Base-by-base conservation (phyloP, 192 early-diverging fungal species). In the Entomortierella chlamydospora region DNA sequence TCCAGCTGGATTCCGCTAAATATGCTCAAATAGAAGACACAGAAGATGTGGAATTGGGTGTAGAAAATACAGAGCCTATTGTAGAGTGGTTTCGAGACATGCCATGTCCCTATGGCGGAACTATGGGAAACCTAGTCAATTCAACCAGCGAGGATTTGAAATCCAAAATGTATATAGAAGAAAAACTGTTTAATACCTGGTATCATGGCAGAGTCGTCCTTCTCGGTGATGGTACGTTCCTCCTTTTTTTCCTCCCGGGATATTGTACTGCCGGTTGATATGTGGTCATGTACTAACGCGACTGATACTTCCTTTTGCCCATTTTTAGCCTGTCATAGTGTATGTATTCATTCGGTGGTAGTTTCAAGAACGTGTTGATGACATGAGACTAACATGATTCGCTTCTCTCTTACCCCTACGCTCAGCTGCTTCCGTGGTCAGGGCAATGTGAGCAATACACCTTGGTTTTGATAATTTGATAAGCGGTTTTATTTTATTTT, bases 181-280 rank as follows among this genome's bases (percentile, higher is more conserved):
- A 67, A 20, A 55, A 67, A 25, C 3, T 67, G 20, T 67, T 34
- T 28, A 39, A 67, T 29, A 47, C 64, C 1, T 67, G 64, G 64
- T 57, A 57, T 54, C 50, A 67, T 57, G 55, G 55, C 1, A 53
- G 64, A 15, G 31, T 28, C 11, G 64, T 67, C 23, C 64, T 67
- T 7, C 9, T 67, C 7, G 64, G 64, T 5, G 54, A 57, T 67
- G 53, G 64, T 67, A 57, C 15, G 64, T 64, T 43, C 2, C 2
- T 58, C 6, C 2, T n/a, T 58, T 37, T 58, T 25, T 25, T 51
- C 18, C 50, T 25, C 50, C 50, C n/a, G n/a, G n/a, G n/a, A n/a
- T n/a, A n/a, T 51, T 25, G 39, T 41, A 41, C 39, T 41, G 13
- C 13, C 39, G 23, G 28, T 23, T 29, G 53, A 55, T 55, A 55